Percentiles rank a stretch among this genome's conserved stretches.
Conservation (phyloP, 2,329 filamentous ascomycete species). For the Ophiobolus disseminans region DNA sequence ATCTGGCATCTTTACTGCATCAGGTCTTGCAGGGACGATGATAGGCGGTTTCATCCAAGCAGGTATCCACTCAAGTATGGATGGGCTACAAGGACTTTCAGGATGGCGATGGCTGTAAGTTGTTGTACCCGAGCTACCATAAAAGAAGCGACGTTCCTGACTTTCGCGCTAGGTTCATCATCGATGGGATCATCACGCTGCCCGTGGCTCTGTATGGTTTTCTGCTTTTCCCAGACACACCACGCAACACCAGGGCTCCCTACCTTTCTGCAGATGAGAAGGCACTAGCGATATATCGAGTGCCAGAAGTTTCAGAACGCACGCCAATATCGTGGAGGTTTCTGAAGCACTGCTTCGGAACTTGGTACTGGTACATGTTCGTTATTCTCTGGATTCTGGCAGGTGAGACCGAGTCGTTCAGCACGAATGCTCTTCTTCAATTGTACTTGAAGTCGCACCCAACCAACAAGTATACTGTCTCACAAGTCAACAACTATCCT, state of each 20-base stretch:
- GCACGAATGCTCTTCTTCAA: constrained; percentile 65
- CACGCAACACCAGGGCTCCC: constrained; percentile 51
- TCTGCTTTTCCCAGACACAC: constrained; percentile 55
- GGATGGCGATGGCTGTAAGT: constrained; percentile 60
- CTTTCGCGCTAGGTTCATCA: constrained; percentile 28
- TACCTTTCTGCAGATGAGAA: constrained; percentile 53
- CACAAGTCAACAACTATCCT: constrained; percentile 62
- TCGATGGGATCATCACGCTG: constrained; percentile 64
- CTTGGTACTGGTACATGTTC: constrained; percentile 72
- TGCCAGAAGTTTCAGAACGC: constrained; percentile 52
- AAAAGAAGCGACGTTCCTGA: not conserved
- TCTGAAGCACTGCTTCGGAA: constrained; percentile 62
- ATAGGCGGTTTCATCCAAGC: constrained; percentile 69
- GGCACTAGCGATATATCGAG: constrained; percentile 53
- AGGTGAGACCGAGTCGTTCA: constrained; percentile 75
- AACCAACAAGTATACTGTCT: constrained; percentile 54
- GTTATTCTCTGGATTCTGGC: constrained; percentile 72
- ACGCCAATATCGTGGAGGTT: constrained; percentile 60
- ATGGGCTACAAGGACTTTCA: constrained; percentile 58
- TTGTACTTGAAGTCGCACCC: constrained; percentile 60
- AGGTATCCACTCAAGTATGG: constrained; percentile 54
- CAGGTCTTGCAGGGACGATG: constrained; percentile 66
- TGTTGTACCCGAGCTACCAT: not conserved
- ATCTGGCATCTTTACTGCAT: constrained; percentile 66
- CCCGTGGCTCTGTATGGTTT: constrained; percentile 64